Evolutionary conservation across 768 basidiomycete genomes (phyloP).

Genomic region (Suillus occidentalis): DNA sequence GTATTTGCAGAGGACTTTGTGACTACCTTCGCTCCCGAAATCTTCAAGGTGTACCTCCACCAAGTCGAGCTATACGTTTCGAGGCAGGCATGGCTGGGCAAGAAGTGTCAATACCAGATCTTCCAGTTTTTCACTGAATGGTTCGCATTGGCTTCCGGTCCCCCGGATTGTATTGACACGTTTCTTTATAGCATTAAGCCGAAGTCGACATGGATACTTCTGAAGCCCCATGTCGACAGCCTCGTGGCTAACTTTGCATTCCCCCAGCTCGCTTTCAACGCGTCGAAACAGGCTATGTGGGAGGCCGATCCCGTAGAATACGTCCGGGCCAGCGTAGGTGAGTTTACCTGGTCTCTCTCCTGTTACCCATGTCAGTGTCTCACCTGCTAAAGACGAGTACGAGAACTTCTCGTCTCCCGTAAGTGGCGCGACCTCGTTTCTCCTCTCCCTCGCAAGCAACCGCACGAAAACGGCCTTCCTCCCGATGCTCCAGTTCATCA

Average conservation of each 20-base stretch:
- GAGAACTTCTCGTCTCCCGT: slow-evolving; percentile 77
- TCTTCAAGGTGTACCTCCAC: slow-evolving; percentile 75
- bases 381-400: slow-evolving; percentile 64
- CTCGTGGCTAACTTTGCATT: slow-evolving; percentile 83
- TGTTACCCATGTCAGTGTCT: not conserved
- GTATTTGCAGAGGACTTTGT: slow-evolving; percentile 79
- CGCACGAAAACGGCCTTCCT: slow-evolving; percentile 82
- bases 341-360: slow-evolving; percentile 16
- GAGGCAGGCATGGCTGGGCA: slow-evolving; percentile 74
- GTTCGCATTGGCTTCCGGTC: slow-evolving; percentile 40
- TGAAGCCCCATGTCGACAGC: slow-evolving; percentile 81
- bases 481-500: slow-evolving; percentile 77
- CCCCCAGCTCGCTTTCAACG: slow-evolving; percentile 81
- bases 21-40: slow-evolving; percentile 79
- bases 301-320: slow-evolving; percentile 83
- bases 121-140: slow-evolving; percentile 88
- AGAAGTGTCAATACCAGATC: slow-evolving; percentile 81
- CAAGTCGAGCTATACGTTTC: slow-evolving; percentile 68
- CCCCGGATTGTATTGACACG: slow-evolving; percentile 13
- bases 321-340: slow-evolving; percentile 73
- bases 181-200: slow-evolving; percentile 71
- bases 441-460: slow-evolving; percentile 74
- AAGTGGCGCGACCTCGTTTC: slow-evolving; percentile 77
- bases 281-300: slow-evolving; percentile 69
- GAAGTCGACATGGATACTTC: slow-evolving; percentile 83